These are phyloP conservation scores for Trichoderma atroviride DNA, from an alignment of 2,329 filamentous ascomycete species.

Conservation along the genomic window DNA sequence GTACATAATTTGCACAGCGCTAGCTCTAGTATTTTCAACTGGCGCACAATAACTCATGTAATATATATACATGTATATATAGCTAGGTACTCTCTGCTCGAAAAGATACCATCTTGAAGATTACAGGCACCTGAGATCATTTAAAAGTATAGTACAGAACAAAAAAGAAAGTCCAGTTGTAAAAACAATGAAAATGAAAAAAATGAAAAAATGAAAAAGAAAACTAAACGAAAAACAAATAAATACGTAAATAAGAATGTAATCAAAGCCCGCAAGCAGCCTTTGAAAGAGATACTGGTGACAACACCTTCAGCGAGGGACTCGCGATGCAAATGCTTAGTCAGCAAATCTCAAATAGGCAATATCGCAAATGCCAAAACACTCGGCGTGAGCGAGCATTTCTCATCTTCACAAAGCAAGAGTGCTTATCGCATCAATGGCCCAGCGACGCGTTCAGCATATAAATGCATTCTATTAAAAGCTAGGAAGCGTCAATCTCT, in stretches of 20 bases:
- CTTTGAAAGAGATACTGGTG: background rate
- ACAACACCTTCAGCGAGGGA: background rate
- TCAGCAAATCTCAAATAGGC: background rate
- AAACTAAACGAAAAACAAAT: background rate
- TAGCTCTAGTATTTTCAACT: background rate
- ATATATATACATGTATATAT: no score
- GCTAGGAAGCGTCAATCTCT: background rate
- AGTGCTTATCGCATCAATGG: background rate
- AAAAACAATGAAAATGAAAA: no score
- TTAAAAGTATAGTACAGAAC: background rate
- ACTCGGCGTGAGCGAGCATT: background rate
- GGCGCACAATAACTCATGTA: background rate
- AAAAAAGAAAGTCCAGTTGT: background rate
- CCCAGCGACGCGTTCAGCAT: background rate
- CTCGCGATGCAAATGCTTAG: background rate
- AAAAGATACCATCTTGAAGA: background rate
- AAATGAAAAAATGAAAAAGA: background rate
- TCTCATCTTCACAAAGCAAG: slow-evolving; percentile 7
- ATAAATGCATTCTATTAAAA: background rate
- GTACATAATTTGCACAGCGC: background rate
- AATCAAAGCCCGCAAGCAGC: no score
- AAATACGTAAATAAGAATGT: no score
- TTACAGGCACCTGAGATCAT: background rate
- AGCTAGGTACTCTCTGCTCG: background rate
- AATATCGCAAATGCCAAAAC: background rate